phyloP scores from a whole-genome alignment of 768 basidiomycete genomes.

The Leucocoprinus leucothites region DNA sequence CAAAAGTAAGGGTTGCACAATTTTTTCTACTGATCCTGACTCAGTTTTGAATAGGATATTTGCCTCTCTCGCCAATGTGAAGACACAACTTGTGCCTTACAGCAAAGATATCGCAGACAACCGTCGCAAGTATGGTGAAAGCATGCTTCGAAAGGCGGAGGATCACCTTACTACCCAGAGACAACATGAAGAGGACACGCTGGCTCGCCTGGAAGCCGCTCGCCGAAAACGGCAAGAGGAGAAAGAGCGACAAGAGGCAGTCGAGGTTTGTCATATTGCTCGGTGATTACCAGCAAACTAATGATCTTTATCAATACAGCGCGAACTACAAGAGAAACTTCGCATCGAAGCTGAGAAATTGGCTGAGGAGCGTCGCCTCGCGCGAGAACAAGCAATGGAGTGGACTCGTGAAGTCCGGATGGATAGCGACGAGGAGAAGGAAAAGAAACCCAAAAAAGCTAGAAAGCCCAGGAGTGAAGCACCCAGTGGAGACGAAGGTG shows the following conservation, averaged over 20 bases:
- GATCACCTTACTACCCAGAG: constrained; percentile 75
- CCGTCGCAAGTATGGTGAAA: constrained; percentile 85
- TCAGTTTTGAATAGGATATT: constrained; percentile 59
- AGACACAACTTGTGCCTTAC: constrained; percentile 71
- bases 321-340: constrained; percentile 57
- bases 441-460: constrained; percentile 55
- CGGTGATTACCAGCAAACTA: neutral
- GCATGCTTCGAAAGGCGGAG: constrained; percentile 76
- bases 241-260: constrained; percentile 56
- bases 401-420: constrained; percentile 70
- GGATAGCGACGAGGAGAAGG: constrained; percentile 79
- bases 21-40: neutral
- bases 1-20: constrained; percentile 59
- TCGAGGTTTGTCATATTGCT: constrained; percentile 50
- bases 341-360: constrained; percentile 72
- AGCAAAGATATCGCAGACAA: constrained; percentile 85
- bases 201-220: constrained; percentile 74
- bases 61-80: constrained; percentile 75
- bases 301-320: constrained; percentile 34
- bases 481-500: constrained; percentile 54
- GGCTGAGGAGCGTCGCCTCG: constrained; percentile 73
- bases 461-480: constrained; percentile 52
- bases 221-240: constrained; percentile 80
- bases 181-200: constrained; percentile 66
- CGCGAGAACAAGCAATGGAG: constrained; percentile 75